These are phyloP conservation scores for Elsinoe batatas DNA, from an alignment of 2,329 filamentous ascomycete species.

Conservation along the genomic window DNA sequence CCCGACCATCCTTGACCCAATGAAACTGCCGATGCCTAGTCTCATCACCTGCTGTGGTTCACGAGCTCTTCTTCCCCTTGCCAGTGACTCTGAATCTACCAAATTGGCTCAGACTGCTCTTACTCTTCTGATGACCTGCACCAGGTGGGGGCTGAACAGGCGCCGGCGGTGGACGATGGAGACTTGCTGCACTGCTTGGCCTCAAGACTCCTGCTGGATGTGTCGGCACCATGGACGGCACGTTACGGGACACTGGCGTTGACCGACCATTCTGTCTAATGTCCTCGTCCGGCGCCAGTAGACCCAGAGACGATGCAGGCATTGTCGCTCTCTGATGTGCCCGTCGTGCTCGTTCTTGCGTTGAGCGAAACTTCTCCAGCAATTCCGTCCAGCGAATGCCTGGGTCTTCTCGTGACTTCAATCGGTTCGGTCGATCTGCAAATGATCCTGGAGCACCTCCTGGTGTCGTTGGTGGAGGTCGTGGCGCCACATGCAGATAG, in stretches of 20 bases:
- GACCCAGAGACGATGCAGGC: slow-evolving; percentile 16
- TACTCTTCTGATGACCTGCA: slow-evolving; percentile 22
- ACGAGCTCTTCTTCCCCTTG: slow-evolving; percentile 21
- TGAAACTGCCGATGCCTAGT: background rate
- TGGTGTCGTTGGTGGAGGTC: slow-evolving; percentile 44
- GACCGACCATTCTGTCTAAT: slow-evolving; percentile 8
- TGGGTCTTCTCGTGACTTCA: slow-evolving; percentile 69
- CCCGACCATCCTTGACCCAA: background rate
- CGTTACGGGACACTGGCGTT: slow-evolving; percentile 4
- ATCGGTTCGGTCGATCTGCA: slow-evolving; percentile 53
- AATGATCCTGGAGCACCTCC: slow-evolving; percentile 26
- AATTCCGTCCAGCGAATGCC: slow-evolving; percentile 82
- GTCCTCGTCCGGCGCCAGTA: slow-evolving; percentile 18
- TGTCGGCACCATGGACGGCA: background rate
- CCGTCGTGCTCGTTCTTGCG: slow-evolving; percentile 76
- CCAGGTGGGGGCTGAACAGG: slow-evolving; percentile 7
- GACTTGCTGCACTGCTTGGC: slow-evolving; percentile 14
- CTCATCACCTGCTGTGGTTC: background rate
- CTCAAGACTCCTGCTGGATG: slow-evolving; percentile 10
- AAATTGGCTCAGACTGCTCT: slow-evolving; percentile 35
- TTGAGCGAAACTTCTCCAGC: slow-evolving; percentile 84
- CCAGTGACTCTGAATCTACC: slow-evolving; percentile 34
- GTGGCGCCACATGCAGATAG: slow-evolving; percentile 73
- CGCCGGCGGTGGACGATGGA: slow-evolving; percentile 6
- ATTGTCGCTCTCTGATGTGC: slow-evolving; percentile 40